Conservation (phyloP, 2,329 filamentous ascomycete genomes). For the Fusarium austroafricanum region DNA sequence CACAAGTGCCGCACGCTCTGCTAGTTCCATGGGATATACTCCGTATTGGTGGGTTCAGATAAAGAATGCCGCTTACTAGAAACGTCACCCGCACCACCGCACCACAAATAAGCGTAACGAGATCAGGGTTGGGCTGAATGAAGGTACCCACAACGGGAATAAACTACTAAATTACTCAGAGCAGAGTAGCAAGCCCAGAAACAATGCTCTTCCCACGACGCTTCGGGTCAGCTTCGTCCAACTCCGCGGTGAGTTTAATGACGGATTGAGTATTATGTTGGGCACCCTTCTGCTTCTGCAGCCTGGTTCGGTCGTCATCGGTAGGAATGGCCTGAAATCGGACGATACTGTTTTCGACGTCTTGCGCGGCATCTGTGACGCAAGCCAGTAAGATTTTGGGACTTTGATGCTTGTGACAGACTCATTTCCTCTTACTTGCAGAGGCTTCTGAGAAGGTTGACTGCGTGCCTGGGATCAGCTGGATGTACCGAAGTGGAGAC, state of each 20-base stretch:
- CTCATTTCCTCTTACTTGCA: too few relatives aligned
- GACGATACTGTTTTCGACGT: not conserved
- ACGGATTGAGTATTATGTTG: constrained; percentile 25
- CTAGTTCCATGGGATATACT: too few relatives aligned
- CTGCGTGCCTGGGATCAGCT: too few relatives aligned
- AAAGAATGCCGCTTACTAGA: not conserved
- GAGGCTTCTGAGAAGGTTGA: too few relatives aligned
- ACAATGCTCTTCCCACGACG: constrained; percentile 23
- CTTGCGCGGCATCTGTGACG: too few relatives aligned
- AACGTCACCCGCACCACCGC: constrained; percentile 25
- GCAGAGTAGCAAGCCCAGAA: constrained; percentile 9
- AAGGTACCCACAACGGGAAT: constrained; percentile 20
- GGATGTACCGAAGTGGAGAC: too few relatives aligned
- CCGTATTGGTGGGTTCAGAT: too few relatives aligned
- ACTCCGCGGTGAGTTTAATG: constrained; percentile 19
- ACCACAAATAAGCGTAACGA: constrained; percentile 25
- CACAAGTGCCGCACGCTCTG: too few relatives aligned
- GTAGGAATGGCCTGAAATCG: constrained; percentile 21
- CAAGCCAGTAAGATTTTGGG: too few relatives aligned
- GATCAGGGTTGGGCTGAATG: constrained; percentile 14
- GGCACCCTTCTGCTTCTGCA: constrained; percentile 4
- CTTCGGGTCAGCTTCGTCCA: constrained; percentile 16
- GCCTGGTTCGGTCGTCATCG: constrained; percentile 15
- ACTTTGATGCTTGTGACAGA: too few relatives aligned
- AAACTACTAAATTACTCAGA: constrained; percentile 27